Conservation (phyloP, 352 stramenopile genomes). For the Bremia lactucae region DNA sequence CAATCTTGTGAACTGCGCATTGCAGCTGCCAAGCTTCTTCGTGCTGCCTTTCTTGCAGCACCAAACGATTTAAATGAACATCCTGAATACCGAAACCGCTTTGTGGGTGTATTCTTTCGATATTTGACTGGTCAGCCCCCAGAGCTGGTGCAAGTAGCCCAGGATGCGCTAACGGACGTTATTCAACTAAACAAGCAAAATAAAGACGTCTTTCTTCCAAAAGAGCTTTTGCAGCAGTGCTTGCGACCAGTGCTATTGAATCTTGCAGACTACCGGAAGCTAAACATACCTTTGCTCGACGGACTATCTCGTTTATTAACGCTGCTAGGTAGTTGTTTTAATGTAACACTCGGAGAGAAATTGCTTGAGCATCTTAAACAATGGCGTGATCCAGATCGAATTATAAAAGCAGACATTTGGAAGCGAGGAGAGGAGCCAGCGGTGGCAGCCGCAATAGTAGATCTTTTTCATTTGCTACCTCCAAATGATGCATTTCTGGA, state of each 20-base stretch:
- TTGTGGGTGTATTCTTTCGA: slow-evolving; percentile 85
- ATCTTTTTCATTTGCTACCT: slow-evolving; percentile 93
- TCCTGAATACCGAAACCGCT: slow-evolving; percentile 76
- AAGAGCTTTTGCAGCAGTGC: slow-evolving; percentile 93
- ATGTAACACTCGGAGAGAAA: slow-evolving; percentile 95
- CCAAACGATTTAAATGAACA: slow-evolving; percentile 79
- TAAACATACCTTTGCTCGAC: slow-evolving; percentile 92
- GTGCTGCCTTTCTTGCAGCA: slow-evolving; percentile 73
- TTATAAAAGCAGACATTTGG: slow-evolving; percentile 88
- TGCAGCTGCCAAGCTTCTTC: slow-evolving; percentile 79
- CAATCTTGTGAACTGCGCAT: slow-evolving; percentile 77
- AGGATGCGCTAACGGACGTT: slow-evolving; percentile 71
- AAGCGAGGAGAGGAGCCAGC: slow-evolving; percentile 90
- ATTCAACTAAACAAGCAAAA: slow-evolving; percentile 82
- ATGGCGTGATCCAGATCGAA: slow-evolving; percentile 85
- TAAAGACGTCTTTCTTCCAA: slow-evolving; percentile 84
- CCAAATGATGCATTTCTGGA: slow-evolving; percentile 93
- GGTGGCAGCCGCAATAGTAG: slow-evolving; percentile 91
- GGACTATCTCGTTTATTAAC: slow-evolving; percentile 89
- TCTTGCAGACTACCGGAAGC: slow-evolving; percentile 92
- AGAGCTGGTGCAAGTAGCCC: slow-evolving; percentile 69
- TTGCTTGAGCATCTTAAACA: slow-evolving; percentile 93
- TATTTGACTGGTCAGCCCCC: slow-evolving; percentile 82
- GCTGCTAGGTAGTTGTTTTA: slow-evolving; percentile 95
- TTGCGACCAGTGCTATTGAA: slow-evolving; percentile 93